phyloP scores from a whole-genome alignment of 2,329 filamentous ascomycete genomes.

The Pestalotiopsis sp. region DNA sequence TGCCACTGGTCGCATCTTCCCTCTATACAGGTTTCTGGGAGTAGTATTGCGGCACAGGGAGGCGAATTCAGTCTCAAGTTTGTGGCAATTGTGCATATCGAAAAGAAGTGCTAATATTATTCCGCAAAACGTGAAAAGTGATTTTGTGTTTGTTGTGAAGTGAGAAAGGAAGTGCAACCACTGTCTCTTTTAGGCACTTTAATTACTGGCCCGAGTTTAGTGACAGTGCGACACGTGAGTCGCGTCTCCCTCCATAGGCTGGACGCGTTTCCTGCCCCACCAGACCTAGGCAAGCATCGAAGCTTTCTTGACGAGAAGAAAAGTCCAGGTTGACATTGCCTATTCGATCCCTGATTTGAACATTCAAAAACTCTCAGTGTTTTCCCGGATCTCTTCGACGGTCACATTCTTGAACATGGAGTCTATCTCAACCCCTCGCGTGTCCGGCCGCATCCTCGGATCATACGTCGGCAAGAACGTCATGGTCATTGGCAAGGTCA shows the following conservation, averaged over 20 bases:
- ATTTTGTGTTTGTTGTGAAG: no score
- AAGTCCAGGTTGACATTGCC: background rate
- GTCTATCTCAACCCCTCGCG: constrained; percentile 73
- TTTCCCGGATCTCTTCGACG: background rate
- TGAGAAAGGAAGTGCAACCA: background rate
- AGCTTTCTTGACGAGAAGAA: background rate
- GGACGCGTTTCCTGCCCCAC: background rate
- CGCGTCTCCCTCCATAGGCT: background rate
- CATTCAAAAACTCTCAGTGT: background rate
- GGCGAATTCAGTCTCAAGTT: no score
- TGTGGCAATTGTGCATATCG: no score
- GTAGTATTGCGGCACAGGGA: no score
- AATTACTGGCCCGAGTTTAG: background rate
- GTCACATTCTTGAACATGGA: constrained; percentile 57
- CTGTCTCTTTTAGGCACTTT: background rate
- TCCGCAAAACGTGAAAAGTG: no score
- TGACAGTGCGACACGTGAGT: background rate
- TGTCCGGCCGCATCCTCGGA: constrained; percentile 79
- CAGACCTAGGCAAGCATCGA: background rate
- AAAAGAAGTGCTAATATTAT: no score
- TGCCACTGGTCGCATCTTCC: no score
- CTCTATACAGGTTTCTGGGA: no score
- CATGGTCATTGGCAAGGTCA: constrained; percentile 83
- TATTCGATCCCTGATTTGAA: background rate
- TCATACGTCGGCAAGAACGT: constrained; percentile 75